Conservation (phyloP, 306 rosid species). For the Malus sieversii region DNA sequence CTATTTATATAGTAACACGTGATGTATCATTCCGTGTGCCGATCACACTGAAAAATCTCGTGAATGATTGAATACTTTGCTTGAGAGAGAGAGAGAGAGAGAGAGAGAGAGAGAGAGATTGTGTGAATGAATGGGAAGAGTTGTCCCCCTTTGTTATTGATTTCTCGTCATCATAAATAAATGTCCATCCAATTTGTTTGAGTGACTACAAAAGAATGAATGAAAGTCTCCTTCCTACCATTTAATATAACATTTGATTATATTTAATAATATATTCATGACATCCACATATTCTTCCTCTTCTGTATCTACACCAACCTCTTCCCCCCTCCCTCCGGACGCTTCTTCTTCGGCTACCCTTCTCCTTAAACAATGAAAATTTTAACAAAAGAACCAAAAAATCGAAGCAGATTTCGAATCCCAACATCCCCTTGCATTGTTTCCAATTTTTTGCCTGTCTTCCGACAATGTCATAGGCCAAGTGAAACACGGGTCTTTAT, state of each 20-base stretch:
- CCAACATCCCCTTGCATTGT: neutral
- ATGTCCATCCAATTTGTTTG: conserved; percentile 17
- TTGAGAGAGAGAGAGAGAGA: neutral
- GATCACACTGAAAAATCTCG: too few relatives aligned
- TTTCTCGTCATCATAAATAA: conserved; percentile 38
- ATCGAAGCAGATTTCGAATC: neutral
- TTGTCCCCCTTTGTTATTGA: conserved; percentile 28
- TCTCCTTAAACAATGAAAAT: conserved; percentile 13
- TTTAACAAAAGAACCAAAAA: conserved; percentile 11
- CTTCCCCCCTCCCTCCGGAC: conserved; percentile 15
- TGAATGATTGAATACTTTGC: too few relatives aligned
- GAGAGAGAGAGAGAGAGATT: conserved; percentile 4
- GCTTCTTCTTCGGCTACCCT: conserved; percentile 12
- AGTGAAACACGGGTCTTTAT: conserved; percentile 67
- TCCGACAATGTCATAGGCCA: conserved; percentile 18
- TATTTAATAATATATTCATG: neutral
- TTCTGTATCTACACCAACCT: conserved; percentile 42
- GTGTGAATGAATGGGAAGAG: conserved; percentile 1
- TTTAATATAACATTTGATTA: neutral
- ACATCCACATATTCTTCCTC: neutral
- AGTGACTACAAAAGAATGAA: conserved; percentile 63
- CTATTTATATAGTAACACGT: too few relatives aligned
- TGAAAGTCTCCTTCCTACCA: conserved; percentile 25
- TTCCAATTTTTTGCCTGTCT: conserved; percentile 6
- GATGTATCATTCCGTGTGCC: too few relatives aligned